Evolutionary conservation across 2,329 filamentous ascomycete species (phyloP), one percentile per base, ranked within the genome.

Genomic region (Diplodia seriata): DNA sequence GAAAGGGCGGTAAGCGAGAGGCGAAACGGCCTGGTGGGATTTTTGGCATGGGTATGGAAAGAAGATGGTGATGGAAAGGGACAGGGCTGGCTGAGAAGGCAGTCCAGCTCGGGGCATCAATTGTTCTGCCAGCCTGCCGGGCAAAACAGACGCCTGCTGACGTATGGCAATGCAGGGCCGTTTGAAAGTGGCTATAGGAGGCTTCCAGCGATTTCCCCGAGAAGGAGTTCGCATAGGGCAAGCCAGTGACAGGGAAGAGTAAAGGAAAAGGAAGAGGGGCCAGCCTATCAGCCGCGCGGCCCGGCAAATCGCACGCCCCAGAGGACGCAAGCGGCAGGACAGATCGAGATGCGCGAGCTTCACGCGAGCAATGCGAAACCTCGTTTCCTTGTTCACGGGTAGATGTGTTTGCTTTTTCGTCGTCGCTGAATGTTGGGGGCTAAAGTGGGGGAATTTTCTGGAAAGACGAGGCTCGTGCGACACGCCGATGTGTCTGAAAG

Each of bases 381-480:
- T 18, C 23, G 26, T 31, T 29, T 53, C 50, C 50, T 20, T 59
- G 20, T 5, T 31, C 23, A 26, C n/a, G 43, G 43, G 43, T 47
- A 47, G 14, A 5, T 43, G 11, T 6, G 12, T 14, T 56, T 62
- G 40, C 40, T 62, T 62, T 61, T 62, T 62, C 51, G n/a, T 23
- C 14, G 29, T 18, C 26, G 12, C 26, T 12, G 59, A 4, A 18
- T 47, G 18, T 23, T 51, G 43, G 29, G 43, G 43, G 31, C 57
- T 29, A 33, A 31, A 49, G 12, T 23, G 12, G 54, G 43, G 31
- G 59, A 51, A 51, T 31, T 36, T 63, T 63, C 43, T 63, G 31
- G 59, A 63, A 63, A 31, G n/a, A 43, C 29, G 20, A 51, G 43
- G 59, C 26, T 62, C 43, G 59, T 63, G 59, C 43, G 59, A 63